Evolutionary conservation across 495 filamentous ascomycete species (phyloP), one percentile per base, ranked within the genome.

Genomic region (Jackrogersella minutella): DNA sequence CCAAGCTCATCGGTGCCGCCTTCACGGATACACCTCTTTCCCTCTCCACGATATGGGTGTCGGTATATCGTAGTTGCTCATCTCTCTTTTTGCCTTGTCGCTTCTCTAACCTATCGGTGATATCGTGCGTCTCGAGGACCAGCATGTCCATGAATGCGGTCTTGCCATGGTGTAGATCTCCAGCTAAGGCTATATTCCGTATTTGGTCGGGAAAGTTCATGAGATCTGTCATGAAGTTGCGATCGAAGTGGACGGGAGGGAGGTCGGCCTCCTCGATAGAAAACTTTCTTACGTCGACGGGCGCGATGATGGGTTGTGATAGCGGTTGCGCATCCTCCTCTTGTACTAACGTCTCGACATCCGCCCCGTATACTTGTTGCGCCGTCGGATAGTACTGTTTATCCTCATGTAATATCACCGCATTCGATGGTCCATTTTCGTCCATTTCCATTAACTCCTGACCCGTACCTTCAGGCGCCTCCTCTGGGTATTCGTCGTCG

Each of bases 371-470:
- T 13, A 97, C 88, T 71, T 98, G 94, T 67, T 93, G 88, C 26
- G 95, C 96, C 22, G 92, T 97, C 14, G 95, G 96, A 73, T 99
- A 99, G 74, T 99, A 99, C 80, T 98, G 95, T 77, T 99, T 98
- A 80, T 99, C 96, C 81, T 99, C 95, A 75, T 99, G 96, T 28
- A 99, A 85, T 49, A 99, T 84, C 30, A 99, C 93, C 40, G 94
- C 94, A 77, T 98, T 99, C 5, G 93, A 97, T 16, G 95, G 92
- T n/a, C 92, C 93, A 47, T 96, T 92, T 77, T 88, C 90, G 77
- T 98, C 95, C 24, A 97, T 78, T 73, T 98, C 92, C 96, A 99
- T 98, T 73, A 94, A 80, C 76, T 97, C 89, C 74, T 96, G 91
- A 28, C 89, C 86, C 58, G 88, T 82, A 30, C 71, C 79, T 58